Evolutionary conservation across 83 land plant species (phyloP), one percentile per base, ranked within the genome.

Genomic region (Isoetes engelmannii): DNA sequence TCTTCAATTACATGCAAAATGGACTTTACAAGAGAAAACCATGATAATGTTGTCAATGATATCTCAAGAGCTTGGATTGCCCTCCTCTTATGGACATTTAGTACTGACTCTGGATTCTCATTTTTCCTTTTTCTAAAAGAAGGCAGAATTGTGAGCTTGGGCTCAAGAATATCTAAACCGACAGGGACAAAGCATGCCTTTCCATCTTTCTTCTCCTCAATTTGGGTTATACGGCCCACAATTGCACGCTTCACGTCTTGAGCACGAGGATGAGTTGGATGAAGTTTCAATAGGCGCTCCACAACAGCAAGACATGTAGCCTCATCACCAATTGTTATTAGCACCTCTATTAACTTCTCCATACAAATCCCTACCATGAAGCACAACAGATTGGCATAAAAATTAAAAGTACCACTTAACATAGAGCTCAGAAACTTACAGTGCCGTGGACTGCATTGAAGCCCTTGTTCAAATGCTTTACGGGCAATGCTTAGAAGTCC

Each of bases 401-500:
- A 28, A 28, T 28, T 28, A 28, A 0, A 28, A 28, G 2, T 28
- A 28, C 37, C 37, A 28, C 37, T 28, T 28, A 2, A 28, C 37
- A 51, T 12, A 51, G 13, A 59, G 8, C 12, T 59, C 2, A 60
- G 28, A 21, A 60, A 17, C 90, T 81, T 82, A 94, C 98, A 95
- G 69, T 95, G 90, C 57, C 90, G 94, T 7, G 99, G 99, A 67
- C 97, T 95, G 84, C 97, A 95, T 51, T 78, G 62, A 56, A 95
- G 88, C 20, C 99, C 99, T 78, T 88, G 88, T 70, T 95, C 99
- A 82, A 95, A 94, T 28, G 99, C 99, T 85, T 89, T 85, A n/a
- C 99, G 87, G 18, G 99, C 86, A 19, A 85, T 82, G 70, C 82
- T 90, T 54, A 88, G 70, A 7, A 72, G 70, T 1, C 89, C 99